Base-by-base conservation (phyloP, 1,139 yeast genomes). In the Saccharomyces hybrid region DNA sequence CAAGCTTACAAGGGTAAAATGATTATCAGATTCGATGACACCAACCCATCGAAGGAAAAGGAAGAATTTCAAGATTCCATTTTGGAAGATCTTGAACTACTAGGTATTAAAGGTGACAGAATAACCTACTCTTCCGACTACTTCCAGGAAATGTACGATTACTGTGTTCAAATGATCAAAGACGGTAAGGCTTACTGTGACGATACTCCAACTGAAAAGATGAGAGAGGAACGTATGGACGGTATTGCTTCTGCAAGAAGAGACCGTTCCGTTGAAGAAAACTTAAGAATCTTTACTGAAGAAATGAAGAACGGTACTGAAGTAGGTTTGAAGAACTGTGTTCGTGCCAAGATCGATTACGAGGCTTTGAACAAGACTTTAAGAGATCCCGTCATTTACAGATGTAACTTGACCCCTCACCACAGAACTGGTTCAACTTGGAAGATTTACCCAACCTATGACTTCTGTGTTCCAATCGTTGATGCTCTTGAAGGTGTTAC, bases 161-260 rank as follows among this genome's bases (percentile, higher is more conserved):
- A 82, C 60, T 95, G 96, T 57, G 71, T 89, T 55, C 75, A 87
- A 69, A 72, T 91, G 83, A 91, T 93, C 76, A 87, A 88, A 74
- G 96, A 88, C 54, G 98, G 97, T 58, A 84, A 88, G 64, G 98
- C 98, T 50, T 93, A 93, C 76, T 88, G 96, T 78, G 98, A 93
- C 70, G 97, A 93, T 69, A 93, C 98, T 50, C 88, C 90, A 55
- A 82, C 84, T 66, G 98, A 91, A 68, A 79, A 80, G 71, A 93
- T 93, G 98, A 87, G 99, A 77, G 96, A 90, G 69, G 95, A 93
- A 78, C 88, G 99, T 79, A 88, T 88, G 88, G 96, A 89, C 59
- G 99, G 98, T 71, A 85, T 88, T 64, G 85, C 91, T 55, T 85
- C 96, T 53, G 84, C 81, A 51, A 85, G 96, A 77, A 88, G 98